Conservation (phyloP, 345 rosid species). For the Laguncularia racemosa region DNA sequence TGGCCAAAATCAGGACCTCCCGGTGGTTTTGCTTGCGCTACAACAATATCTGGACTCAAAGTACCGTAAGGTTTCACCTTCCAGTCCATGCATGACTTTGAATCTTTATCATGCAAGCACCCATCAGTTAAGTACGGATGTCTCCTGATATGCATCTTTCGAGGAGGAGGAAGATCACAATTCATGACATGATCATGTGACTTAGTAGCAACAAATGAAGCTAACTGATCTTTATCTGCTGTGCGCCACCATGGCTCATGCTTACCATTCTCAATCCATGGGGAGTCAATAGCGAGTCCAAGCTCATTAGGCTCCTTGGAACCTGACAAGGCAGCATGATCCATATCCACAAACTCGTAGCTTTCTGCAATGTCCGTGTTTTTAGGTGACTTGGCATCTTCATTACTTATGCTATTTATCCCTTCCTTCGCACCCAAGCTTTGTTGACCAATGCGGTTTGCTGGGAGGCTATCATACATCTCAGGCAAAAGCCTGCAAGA, state of each 20-base stretch:
- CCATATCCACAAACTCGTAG: slow-evolving; percentile 28
- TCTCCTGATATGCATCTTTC: slow-evolving; percentile 37
- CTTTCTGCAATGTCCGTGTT: slow-evolving; percentile 27
- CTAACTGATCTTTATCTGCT: slow-evolving; percentile 70
- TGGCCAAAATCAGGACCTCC: slow-evolving; percentile 1
- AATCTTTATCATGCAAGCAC: slow-evolving; percentile 20
- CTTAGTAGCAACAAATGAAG: slow-evolving; percentile 78
- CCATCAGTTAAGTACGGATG: slow-evolving; percentile 26
- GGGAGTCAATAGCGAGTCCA: slow-evolving; percentile 40
- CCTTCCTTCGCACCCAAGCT: slow-evolving; percentile 17
- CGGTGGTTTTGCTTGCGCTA: not conserved
- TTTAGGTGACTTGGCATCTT: slow-evolving; percentile 33
- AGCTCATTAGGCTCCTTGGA: slow-evolving; percentile 28
- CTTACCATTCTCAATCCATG: slow-evolving; percentile 55
- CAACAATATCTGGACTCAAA: no score
- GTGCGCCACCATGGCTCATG: slow-evolving; percentile 84
- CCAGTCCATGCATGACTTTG: slow-evolving; percentile 20
- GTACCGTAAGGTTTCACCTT: slow-evolving; percentile 13
- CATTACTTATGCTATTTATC: slow-evolving; percentile 12
- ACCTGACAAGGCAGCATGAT: slow-evolving; percentile 23
- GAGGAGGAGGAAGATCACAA: slow-evolving; percentile 88
- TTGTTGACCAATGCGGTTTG: slow-evolving; percentile 6
- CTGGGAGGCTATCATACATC: slow-evolving; percentile 3
- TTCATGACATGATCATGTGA: slow-evolving; percentile 66
- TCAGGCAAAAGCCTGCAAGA: slow-evolving; percentile 8